Base-by-base conservation (phyloP, 2,329 filamentous ascomycete genomes). In the Lomentospora prolificans region DNA sequence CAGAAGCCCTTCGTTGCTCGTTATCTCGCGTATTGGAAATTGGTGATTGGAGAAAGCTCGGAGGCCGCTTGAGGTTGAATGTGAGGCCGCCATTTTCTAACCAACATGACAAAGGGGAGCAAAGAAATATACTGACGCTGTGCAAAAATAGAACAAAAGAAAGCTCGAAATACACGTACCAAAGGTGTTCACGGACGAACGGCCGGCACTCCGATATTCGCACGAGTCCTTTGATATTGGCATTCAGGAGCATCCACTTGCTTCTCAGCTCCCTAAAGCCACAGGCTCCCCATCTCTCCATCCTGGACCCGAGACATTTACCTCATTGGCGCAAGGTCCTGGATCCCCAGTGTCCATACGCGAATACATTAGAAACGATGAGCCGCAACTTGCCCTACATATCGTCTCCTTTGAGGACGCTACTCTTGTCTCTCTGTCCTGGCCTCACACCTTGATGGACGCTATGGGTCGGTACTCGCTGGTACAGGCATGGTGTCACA, bases 391-490 rank as follows among this genome's bases (percentile, higher is more conserved):
- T 3, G 25, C 50, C n/a, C 50, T 51, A 12, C 50, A 51, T 14
- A 31, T 51, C 30, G 50, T 51, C 25, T 51, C 50, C 7, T 51
- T 51, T 25, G n/a, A 31, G 25, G 50, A 51, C 24, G 50, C 50
- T 3, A 51, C 50, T 10, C n/a, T 51, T 17, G 50, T 51, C 24
- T 51, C 50, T 12, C 8, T 51, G 14, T 51, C 50, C 3, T 51
- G 50, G 50, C 50, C 50, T 8, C 50, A 51, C 14, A 51, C 50
- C 24, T 10, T 51, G 24, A 51, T 14, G 2, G 50, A 51, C 9
- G 50, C 50, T 7, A 31, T 51, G 25, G 50, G 50, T 19, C 50
- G 50, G 8, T 31, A 33, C 3, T 22, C 50, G 8, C 50, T 51
- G 10, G 25, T 51, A 4, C 4, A 51, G 30, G 50, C 50, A n/a